Conservation (phyloP, 495 filamentous ascomycete species). For the Parachaetomium inaequale region DNA sequence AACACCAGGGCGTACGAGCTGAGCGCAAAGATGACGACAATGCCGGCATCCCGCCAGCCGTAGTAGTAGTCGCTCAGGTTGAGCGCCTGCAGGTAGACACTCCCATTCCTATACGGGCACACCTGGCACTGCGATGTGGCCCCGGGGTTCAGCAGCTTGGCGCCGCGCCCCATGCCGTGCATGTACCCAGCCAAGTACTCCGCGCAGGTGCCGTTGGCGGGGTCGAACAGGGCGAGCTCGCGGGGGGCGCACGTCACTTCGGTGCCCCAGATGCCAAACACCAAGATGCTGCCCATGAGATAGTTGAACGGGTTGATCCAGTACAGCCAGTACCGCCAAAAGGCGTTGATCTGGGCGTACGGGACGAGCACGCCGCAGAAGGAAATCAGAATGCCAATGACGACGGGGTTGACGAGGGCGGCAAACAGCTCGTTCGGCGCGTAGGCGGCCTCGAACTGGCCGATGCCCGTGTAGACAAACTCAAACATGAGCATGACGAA, state of each 20-base stretch:
- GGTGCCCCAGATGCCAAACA: conserved; percentile 25
- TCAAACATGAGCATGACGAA: conserved; percentile 49
- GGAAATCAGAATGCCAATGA: conserved; percentile 49
- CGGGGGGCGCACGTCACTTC: conserved; percentile 13
- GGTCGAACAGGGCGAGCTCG: conserved; percentile 30
- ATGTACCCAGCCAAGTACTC: conserved; percentile 30
- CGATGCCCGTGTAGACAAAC: conserved; percentile 47
- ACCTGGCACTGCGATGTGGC: conserved; percentile 52
- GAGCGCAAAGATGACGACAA: conserved; percentile 37
- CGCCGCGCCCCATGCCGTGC: conserved; percentile 26
- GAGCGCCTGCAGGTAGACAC: conserved; percentile 47
- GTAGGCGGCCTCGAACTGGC: conserved; percentile 45
- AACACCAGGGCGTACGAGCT: conserved; percentile 33
- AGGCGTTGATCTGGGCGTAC: conserved; percentile 47
- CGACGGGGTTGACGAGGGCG: conserved; percentile 49
- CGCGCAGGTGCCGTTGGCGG: conserved; percentile 27
- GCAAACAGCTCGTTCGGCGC: conserved; percentile 55
- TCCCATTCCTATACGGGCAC: conserved; percentile 57
- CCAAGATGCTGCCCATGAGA: conserved; percentile 43
- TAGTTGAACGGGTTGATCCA: conserved; percentile 56
- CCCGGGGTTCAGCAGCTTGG: conserved; percentile 41
- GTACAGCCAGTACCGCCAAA: conserved; percentile 49
- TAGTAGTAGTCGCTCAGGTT: conserved; percentile 41
- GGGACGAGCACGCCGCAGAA: conserved; percentile 56
- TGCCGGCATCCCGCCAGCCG: conserved; percentile 61